Evolutionary conservation across 345 rosid species (phyloP).

Genomic region (Draba incana): DNA sequence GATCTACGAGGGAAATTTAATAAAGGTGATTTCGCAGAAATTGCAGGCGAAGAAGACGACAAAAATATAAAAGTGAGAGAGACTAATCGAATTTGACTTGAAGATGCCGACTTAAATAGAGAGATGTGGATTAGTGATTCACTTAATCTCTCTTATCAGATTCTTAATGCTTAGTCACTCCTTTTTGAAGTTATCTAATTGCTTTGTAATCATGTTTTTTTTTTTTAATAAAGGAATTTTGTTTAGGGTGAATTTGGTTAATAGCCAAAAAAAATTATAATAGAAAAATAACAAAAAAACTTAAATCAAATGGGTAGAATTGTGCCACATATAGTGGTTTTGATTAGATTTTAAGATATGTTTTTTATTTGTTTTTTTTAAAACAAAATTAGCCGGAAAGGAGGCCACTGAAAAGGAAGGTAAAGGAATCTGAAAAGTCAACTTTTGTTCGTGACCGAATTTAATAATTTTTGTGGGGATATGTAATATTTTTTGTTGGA

Average conservation of each 20-base stretch:
- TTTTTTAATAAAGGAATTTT: background rate
- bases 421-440: constrained; percentile 5
- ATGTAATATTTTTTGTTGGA: too few species aligned
- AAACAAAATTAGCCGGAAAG: background rate
- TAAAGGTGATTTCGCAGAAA: background rate
- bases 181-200: background rate
- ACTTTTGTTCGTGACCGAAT: constrained; percentile 17
- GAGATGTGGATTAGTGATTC: background rate
- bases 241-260: too few species aligned
- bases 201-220: background rate
- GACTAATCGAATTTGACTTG: constrained; percentile 17
- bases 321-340: too few species aligned
- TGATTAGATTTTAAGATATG: too few species aligned
- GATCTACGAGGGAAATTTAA: background rate
- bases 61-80: background rate
- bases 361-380: too few species aligned
- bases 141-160: background rate
- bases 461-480: background rate
- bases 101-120: constrained; percentile 20
- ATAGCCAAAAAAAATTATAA: too few species aligned
- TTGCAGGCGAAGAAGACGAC: constrained; percentile 22
- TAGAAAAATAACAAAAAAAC: too few species aligned
- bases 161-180: constrained; percentile 23
- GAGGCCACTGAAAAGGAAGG: background rate
- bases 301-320: too few species aligned